Base-by-base conservation (phyloP, 1,284 basidiomycete genomes). In the Mycena citricolor region DNA sequence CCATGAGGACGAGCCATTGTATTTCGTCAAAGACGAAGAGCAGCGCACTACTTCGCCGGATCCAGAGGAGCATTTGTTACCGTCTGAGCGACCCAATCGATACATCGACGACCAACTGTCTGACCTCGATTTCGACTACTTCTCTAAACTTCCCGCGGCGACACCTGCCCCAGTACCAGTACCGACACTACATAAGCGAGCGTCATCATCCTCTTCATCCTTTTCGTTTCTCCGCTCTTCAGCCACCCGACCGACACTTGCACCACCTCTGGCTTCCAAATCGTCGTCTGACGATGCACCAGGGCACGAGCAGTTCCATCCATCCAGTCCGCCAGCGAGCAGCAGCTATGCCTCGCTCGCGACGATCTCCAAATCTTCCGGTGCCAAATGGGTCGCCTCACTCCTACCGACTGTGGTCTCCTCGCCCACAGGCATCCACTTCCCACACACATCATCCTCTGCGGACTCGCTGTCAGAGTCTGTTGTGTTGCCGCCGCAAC, bases 1-100 rank as follows among this genome's bases (percentile, higher is more conserved):
- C 47, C 74, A 83, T 49, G 74, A 86, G 58, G 78, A 83, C 37
- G 82, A 86, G 59, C 83, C 83, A 1, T 58, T 86, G 52, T 81
- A 77, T 55, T 85, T 79, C 54, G 63, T 46, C 71, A 52, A 52
- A 21, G 51, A 53, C 23, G 31, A 38, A 30, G 26, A n/a, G n/a
- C n/a, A n/a, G n/a, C n/a, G n/a, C 26, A 22, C 43, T 35, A 5
- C 41, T 30, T 24, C 48, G 33, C 16, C 42, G 33, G 34, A 38
- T 5, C 25, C 29, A 3, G 44, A 47, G 12, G 46, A 52, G 7
- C 47, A 52, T 8, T 41, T 39, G 10, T 36, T 51, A 19, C 51
- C 51, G 1, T 52, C 51, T 8, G 23, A 52, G 20, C 45, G 41
- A n/a, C 47, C 46, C 0, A 52, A 52, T 37, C 30, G 28, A 11